Evolutionary conservation across 2,329 filamentous ascomycete genomes (phyloP), one percentile per base, ranked within the genome.

Genomic region (Metarhizium humberi): DNA sequence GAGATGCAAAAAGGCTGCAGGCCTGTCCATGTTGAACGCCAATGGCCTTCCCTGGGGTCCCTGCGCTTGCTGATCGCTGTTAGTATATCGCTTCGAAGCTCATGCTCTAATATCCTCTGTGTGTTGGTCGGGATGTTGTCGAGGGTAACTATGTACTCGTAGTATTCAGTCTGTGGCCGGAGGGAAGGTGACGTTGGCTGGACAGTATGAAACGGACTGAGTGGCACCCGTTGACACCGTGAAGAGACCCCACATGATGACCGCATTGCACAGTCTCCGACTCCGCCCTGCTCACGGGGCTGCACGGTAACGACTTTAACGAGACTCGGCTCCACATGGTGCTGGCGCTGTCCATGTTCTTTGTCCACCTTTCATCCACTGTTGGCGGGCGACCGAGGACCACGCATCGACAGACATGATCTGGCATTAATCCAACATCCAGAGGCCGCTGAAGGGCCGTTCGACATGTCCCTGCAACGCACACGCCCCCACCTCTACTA

Each of bases 211-310:
- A 34, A 38, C 45, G 45, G 18, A 14, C 34, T n/a, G 56, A 51
- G 43, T 18, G 40, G 20, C 38, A 34, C 42, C 36, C 47, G 14
- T 46, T 18, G 46, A 45, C 53, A 54, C 53, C 47, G 53, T 50
- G 36, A 34, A 18, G 32, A 18, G 4, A 16, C 36, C 25, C 46
- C 45, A 50, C 53, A 8, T 16, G 32, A 53, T 51, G 54, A 53
- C 52, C 52, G 36, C 50, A 56, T 53, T 42, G 57, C 52, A 58
- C 57, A 58, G 57, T 55, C 25, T 51, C 32, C 29, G 40, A 25
- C 16, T 43, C 36, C 32, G 40, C 40, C 40, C 6, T 16, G 6
- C 40, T 43, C 40, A 43, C 40, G 40, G 40, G 40, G 40, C n/a
- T 18, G 40, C 40, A 6, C 6, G 10, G 40, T 43, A 20, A 45